These are phyloP conservation scores for Penicillium mononematosum DNA, from an alignment of 495 filamentous ascomycete genomes.

Conservation along the genomic window DNA sequence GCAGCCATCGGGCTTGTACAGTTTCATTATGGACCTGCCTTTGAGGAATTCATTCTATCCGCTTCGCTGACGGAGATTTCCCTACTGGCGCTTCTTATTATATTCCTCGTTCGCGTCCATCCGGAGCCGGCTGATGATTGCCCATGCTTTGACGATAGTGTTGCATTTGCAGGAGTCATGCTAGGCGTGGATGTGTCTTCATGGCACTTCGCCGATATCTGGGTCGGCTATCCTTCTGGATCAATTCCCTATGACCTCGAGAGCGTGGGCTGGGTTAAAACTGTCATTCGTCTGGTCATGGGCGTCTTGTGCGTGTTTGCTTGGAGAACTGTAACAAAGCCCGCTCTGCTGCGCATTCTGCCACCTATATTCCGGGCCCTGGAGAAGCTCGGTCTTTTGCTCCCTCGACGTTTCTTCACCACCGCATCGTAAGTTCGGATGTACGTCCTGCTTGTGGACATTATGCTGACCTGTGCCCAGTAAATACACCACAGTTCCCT, in stretches of 20 bases:
- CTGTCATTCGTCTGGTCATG: conserved; percentile 63
- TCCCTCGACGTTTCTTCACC: conserved; percentile 87
- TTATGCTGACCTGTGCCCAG: conserved; percentile 32
- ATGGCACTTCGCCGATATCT: conserved; percentile 72
- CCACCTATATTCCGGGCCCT: conserved; percentile 86
- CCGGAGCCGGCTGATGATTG: conserved; percentile 96
- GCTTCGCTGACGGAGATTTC: conserved; percentile 54
- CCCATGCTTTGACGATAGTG: conserved; percentile 95
- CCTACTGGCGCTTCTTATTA: conserved; percentile 59
- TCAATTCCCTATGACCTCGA: conserved; percentile 65
- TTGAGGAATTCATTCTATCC: conserved; percentile 63
- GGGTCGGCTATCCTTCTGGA: conserved; percentile 56
- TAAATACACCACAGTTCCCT: conserved; percentile 82
- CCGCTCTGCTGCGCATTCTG: conserved; percentile 68
- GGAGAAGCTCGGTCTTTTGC: conserved; percentile 70
- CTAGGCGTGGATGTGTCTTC: conserved; percentile 75
- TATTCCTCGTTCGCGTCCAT: conserved; percentile 80
- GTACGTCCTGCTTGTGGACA: neutral
- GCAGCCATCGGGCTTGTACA: conserved; percentile 66
- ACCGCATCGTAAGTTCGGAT: conserved; percentile 67
- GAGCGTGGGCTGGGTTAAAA: conserved; percentile 59
- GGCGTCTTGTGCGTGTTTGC: conserved; percentile 81
- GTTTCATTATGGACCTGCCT: conserved; percentile 62
- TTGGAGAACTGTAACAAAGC: conserved; percentile 88
- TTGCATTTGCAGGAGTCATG: conserved; percentile 86